These are phyloP conservation scores for Macaranga tanarius DNA, from an alignment of 441 rosid genomes.

Conservation along the genomic window DNA sequence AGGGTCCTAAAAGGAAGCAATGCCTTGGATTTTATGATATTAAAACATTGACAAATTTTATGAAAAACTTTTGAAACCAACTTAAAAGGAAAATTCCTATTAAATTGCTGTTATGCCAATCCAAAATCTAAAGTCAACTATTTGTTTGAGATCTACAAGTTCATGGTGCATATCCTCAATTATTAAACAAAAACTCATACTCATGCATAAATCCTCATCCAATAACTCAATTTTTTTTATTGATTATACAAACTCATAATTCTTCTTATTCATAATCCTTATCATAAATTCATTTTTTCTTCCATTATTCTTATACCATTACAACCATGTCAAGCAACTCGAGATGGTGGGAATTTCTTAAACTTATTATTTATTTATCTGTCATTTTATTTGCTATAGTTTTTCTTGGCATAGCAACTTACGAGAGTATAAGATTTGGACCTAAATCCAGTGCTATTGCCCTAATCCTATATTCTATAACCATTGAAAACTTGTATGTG, in stretches of 20 bases:
- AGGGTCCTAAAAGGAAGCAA: not conserved
- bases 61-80: too few relatives aligned
- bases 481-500: not conserved
- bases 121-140: not conserved
- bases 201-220: too few relatives aligned
- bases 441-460: not conserved
- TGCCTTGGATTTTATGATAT: not conserved
- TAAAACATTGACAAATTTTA: not conserved
- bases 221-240: too few relatives aligned
- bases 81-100: not conserved
- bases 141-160: too few relatives aligned
- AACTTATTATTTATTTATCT: not conserved
- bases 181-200: too few relatives aligned
- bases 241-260: too few relatives aligned
- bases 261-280: too few relatives aligned
- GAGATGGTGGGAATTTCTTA: not conserved
- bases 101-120: too few relatives aligned
- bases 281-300: too few relatives aligned
- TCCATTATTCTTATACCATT: not conserved
- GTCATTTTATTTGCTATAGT: not conserved
- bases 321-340: not conserved
- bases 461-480: not conserved
- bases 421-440: not conserved
- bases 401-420: constrained; percentile 1
- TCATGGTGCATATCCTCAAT: too few relatives aligned